Base-by-base conservation (phyloP, 352 stramenopile species). In the Phytophthora crassamura region DNA sequence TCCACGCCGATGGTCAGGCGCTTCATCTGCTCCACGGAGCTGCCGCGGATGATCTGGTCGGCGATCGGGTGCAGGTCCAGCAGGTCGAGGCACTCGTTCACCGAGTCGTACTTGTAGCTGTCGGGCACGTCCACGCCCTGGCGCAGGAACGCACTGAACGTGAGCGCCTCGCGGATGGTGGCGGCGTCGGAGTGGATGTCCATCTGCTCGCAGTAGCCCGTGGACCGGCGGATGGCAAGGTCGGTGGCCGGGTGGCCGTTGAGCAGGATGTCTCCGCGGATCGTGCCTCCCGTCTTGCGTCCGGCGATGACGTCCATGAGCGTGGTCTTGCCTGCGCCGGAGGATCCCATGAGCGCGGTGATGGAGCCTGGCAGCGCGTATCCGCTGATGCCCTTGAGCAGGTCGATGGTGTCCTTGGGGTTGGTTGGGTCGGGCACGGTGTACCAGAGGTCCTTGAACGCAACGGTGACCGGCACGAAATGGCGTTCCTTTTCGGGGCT, bases 261-360 rank as follows among this genome's bases (percentile, higher is more conserved):
- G 25, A 67, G 49, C 43, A 63, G 50, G 20, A 68, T 63, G 5
- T 62, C 22, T 4, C n/a, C n/a, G n/a, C n/a, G n/a, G n/a, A n/a
- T n/a, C n/a, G n/a, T n/a, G n/a, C n/a, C n/a, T n/a, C n/a, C 59
- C 50, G 8, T 95, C 77, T 98, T 99, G 38, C 95, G 80, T 9
- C 95, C 78, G 6, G 95, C 91, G 47, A 99, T 92, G 4, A 98
- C 93, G 72, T 98, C 93, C 69, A 98, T 91, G 9, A 99, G 76
- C 7, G 96, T 99, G 11, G 94, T 98, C 72, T 98, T 98, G 2
- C 94, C 93, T 16, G 89, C 85, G 45, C 88, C 87, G 1, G 77
- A 86, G 0, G 68, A 72, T 2, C 86, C 86, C 78, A 91, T 91
- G 33, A 94, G 64, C 0, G 84, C 84, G 0, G 80, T 87, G 33